Base-by-base conservation (phyloP, 441 rosid genomes). In the Syzygium malaccense region DNA sequence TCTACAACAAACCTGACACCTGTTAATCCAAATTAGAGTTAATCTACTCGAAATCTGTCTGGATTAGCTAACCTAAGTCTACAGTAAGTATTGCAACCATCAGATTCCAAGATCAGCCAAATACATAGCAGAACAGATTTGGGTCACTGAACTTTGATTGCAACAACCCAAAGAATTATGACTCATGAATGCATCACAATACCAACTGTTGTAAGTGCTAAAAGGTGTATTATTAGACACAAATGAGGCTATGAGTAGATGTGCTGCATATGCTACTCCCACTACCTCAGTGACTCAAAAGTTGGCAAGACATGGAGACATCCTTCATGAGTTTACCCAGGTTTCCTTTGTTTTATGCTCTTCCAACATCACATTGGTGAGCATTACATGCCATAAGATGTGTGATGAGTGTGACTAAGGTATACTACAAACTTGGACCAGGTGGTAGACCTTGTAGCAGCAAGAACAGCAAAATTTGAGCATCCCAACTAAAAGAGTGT, bases 261-360 rank as follows among this genome's bases (percentile, higher is more conserved):
- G 99, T 88, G 99, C 99, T 93, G 95, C 95, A 49, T 97, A 98
- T 68, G 96, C 98, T 88, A 93, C 96, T 66, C 92, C 95, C 6
- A 93, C 99, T 87, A 96, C 98, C 86, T 96, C 99, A 3, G 99
- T 96, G 86, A 95, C 95, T 32, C 99, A 98, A 93, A 97, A 97
- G 93, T 94, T 97, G 55, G 99, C 99, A 45, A 92, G 99, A 89
- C 99, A 98, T 86, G 95, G 99, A 84, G 99, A 97, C 91, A 98
- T 98, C 88, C 96, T 97, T 90, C 99, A 98, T 90, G 99, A 97
- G 91, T 97, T 93, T 90, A 96, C 98, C 13, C 99, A 98, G 99
- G 99, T 96, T 93, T 91, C 78, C 79, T 75, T 85, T 56, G 19
- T 64, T 58, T 88, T 71, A 41, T 78, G 83, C 85, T 28, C 45